Conservation (phyloP, 2,329 filamentous ascomycete species). For the Penicillium sp. region DNA sequence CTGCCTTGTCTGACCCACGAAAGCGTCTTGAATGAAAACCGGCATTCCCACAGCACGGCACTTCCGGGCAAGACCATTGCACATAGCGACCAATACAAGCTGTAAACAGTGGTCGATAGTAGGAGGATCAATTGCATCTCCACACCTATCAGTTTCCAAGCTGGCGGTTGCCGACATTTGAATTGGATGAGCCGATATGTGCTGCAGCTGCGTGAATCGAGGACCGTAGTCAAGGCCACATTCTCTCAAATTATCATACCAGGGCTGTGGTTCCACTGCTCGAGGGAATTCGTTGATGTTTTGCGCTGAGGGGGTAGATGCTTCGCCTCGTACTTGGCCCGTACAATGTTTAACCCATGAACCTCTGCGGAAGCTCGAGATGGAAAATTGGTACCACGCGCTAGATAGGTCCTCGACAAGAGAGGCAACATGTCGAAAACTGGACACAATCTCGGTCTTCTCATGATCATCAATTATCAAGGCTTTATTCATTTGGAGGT, state of each 20-base stretch:
- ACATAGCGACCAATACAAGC: conserved; percentile 8
- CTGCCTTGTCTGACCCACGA: background rate
- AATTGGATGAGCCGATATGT: conserved; percentile 8
- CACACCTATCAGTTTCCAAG: conserved; percentile 1
- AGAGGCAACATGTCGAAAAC: conserved; percentile 5
- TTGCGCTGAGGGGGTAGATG: background rate
- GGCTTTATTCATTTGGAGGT: conserved; percentile 10
- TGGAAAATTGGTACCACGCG: conserved; percentile 18
- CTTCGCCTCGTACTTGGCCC: conserved; percentile 7
- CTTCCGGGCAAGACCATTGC: conserved; percentile 2
- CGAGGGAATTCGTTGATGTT: conserved; percentile 1
- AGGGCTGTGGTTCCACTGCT: background rate
- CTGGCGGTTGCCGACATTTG: conserved; percentile 1
- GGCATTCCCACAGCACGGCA: conserved; percentile 4
- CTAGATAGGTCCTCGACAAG: conserved; percentile 5
- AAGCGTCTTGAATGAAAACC: conserved; percentile 5
- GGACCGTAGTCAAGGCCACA: conserved; percentile 14
- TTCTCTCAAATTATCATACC: conserved; percentile 11
- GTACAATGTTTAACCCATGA: conserved; percentile 17
- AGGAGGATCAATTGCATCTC: conserved; percentile 7
- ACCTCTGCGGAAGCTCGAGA: conserved; percentile 6
- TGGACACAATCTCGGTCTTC: conserved; percentile 13
- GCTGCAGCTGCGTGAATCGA: conserved; percentile 11
- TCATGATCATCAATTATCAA: conserved; percentile 5
- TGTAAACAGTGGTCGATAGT: conserved; percentile 14